Percentiles rank a stretch among this genome's conserved stretches.
phyloP scores from a whole-genome alignment of 148 eudicot species.

The Oxyria digyna region DNA sequence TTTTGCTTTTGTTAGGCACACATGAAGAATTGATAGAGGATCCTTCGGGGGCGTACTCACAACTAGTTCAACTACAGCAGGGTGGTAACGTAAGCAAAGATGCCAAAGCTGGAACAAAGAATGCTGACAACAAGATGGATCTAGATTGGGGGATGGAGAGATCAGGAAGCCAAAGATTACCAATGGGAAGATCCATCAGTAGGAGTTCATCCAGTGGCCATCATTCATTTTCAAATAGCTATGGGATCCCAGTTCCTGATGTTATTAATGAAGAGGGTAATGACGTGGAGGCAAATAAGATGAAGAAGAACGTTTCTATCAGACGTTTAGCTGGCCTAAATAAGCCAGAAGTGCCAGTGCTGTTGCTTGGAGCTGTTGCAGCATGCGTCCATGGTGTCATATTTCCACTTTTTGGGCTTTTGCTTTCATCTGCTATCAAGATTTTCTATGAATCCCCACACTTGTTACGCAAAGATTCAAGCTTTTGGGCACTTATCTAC shows the following conservation, averaged over 20 bases:
- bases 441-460: slow-evolving; percentile 44
- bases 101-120: slow-evolving; percentile 15
- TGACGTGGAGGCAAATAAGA: slow-evolving; percentile 12
- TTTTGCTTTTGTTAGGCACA: slow-evolving; percentile 38
- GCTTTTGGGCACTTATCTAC: slow-evolving; percentile 48
- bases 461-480: slow-evolving; percentile 34
- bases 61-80: slow-evolving; percentile 61
- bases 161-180: slow-evolving; percentile 35
- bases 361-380: slow-evolving; percentile 51
- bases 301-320: slow-evolving; percentile 25
- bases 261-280: slow-evolving; percentile 24
- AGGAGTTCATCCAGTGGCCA: slow-evolving; percentile 46
- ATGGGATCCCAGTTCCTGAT: slow-evolving; percentile 22
- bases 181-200: slow-evolving; percentile 45
- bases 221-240: slow-evolving; percentile 25
- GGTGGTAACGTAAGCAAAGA: slow-evolving; percentile 27
- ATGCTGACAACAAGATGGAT: slow-evolving; percentile 9
- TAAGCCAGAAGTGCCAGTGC: slow-evolving; percentile 53
- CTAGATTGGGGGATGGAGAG: slow-evolving; percentile 27
- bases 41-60: slow-evolving; percentile 69
- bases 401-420: slow-evolving; percentile 56
- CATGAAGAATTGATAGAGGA: slow-evolving; percentile 49
- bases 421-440: slow-evolving; percentile 53
- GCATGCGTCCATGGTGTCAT: slow-evolving; percentile 50
- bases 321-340: slow-evolving; percentile 43